Conservation (phyloP, 2,329 filamentous ascomycete species). For the Cladophialophora yegresii region DNA sequence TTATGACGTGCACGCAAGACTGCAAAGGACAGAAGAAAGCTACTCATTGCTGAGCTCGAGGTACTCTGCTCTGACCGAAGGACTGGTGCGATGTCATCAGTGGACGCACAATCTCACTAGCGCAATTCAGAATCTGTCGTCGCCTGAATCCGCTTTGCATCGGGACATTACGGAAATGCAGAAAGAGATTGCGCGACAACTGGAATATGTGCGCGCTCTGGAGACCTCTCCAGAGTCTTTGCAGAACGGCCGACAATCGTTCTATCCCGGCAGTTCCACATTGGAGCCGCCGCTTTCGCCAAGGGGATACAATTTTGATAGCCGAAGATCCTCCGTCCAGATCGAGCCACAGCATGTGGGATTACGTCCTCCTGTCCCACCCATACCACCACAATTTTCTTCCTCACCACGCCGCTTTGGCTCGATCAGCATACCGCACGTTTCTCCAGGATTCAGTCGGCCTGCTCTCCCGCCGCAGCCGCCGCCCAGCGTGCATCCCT, state of each 20-base stretch:
- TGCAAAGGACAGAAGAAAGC: constrained; percentile 81
- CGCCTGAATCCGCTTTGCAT: constrained; percentile 74
- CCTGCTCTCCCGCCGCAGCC: constrained; percentile 70
- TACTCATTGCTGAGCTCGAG: constrained; percentile 76
- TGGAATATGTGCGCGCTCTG: constrained; percentile 58
- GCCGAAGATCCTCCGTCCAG: constrained; percentile 69
- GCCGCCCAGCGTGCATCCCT: constrained; percentile 62
- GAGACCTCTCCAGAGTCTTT: constrained; percentile 67
- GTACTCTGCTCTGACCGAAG: constrained; percentile 79
- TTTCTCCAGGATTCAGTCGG: constrained; percentile 73
- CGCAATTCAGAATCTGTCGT: constrained; percentile 56
- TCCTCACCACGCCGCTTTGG: constrained; percentile 80
- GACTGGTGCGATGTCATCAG: constrained; percentile 70
- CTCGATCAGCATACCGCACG: constrained; percentile 71
- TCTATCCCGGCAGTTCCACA: constrained; percentile 61
- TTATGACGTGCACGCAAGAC: constrained; percentile 74
- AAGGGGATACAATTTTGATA: constrained; percentile 79
- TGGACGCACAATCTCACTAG: constrained; percentile 47
- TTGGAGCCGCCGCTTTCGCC: constrained; percentile 82
- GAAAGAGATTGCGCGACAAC: constrained; percentile 63
- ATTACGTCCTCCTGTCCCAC: constrained; percentile 32
- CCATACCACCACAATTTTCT: constrained; percentile 66
- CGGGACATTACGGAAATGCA: constrained; percentile 65
- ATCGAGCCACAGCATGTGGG: constrained; percentile 51
- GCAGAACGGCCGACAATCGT: constrained; percentile 63